Base-by-base conservation (phyloP, 2,329 filamentous ascomycete species). In the Westerdykella sp. region DNA sequence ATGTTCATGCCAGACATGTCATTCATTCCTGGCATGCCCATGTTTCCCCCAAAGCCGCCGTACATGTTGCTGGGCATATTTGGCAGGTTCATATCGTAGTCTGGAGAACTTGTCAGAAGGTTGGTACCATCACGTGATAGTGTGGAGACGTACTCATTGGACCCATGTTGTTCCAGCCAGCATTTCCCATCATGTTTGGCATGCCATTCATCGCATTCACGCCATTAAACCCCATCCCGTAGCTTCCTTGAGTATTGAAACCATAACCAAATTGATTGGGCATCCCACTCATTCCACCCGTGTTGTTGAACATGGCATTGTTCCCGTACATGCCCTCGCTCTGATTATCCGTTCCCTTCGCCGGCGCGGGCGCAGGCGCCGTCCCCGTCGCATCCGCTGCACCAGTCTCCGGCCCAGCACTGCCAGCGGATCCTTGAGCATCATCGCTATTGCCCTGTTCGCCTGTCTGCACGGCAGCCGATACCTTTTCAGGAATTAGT, bases 51-150 rank as follows among this genome's bases (percentile, higher is more conserved):
- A 68, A 84, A 87, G 73, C 82, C 81, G 74, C 81, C 80, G 73
- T 81, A 87, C 83, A 89, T 87, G 76, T 81, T 81, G 78, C 78
- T 83, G 66, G 85, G 80, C 79, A 84, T 84, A 67, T 74, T 81
- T 75, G 90, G 85, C 87, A 95, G 93, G 54, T 84, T 73, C 84
- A 93, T 90, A 62, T 81, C 57, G 45, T 78, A 35, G 32, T 78
- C 84, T 88, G 60, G 80, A 80, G 51, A 84, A 72, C 83, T 89
- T 89, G 62, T 81, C 85, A 46, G 41, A 13, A 31, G 51, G 46
- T 22, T 34, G 36, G 40, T 40, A 32, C 51, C 38, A 48, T 28
- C 25, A 28, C 25, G 25, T 28, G 25, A 28, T 4, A 5, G 9
- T 9, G 25, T 9, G 7, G 25, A 9, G 38, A 75, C 86, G 64